Base-by-base conservation (phyloP, 2,329 filamentous ascomycete species). In the Elsinoe fawcettii region DNA sequence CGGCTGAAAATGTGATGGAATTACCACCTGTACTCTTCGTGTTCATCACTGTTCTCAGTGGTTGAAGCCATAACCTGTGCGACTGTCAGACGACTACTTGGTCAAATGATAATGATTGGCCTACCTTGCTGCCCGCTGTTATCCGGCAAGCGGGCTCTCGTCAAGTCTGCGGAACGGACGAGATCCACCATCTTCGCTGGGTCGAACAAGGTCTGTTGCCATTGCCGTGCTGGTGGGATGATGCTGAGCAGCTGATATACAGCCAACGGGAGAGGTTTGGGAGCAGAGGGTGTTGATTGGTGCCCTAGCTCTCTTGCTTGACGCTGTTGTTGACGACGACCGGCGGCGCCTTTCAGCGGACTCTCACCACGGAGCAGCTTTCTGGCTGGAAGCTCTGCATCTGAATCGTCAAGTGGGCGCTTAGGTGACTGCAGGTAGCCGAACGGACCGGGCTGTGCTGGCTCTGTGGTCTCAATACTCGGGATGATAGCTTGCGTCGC, bases 351-450 rank as follows among this genome's bases (percentile, higher is more conserved):
- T 70, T 97, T 99, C 36, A 97, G 79, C 0, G 95, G 93, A 4
- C 92, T 97, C 58, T 88, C 90, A n/a, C 87, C 91, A 44, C 95
- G 84, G 51, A 86, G 82, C 54, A 96, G 80, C 70, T 97, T 96
- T 64, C 91, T 88, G 1, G 90, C 89, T 18, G 88, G 86, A 63
- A 79, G 74, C 56, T 86, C 83, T 60, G 86, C 85, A 36, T 89
- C 86, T 5, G 77, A 78, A 39, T 96, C 90, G 59, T 75, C 72
- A 25, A 75, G 71, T 1, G 73, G 70, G 6, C 76, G 74, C 62
- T 78, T 78, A 1, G 75, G 76, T 8, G 74, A 77, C 59, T 72
- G 56, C 63, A 66, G 25, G 60, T 64, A 25, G 60, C 62, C 22
- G 62, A 61, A 30, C 66, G 61, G 49, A 63, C 64, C 39, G 5